Conservation (phyloP, 78 protist genomes). For the Dictyostelium brefeldianum region DNA sequence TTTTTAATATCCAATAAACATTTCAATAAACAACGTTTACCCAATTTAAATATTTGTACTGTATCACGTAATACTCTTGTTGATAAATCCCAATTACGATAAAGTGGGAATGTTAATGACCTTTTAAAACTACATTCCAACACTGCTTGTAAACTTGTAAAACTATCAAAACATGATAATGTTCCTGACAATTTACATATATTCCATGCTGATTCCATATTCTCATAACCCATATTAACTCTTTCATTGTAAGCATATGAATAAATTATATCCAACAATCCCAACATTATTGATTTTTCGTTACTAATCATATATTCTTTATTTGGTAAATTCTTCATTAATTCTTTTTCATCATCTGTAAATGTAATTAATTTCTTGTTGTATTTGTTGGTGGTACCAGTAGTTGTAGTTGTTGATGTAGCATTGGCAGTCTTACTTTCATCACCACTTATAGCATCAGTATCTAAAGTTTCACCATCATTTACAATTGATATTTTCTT, state of each 20-base stretch:
- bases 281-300: slow-evolving; percentile 44
- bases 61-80: slow-evolving; percentile 23
- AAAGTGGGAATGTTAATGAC: slow-evolving; percentile 52
- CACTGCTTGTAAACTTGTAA: slow-evolving; percentile 29
- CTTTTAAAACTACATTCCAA: slow-evolving; percentile 22
- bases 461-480: not conserved
- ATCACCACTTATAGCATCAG: not conserved
- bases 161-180: slow-evolving; percentile 29
- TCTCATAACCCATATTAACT: slow-evolving; percentile 42
- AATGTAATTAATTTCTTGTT: slow-evolving; percentile 38
- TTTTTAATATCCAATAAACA: slow-evolving; percentile 45
- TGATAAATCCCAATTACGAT: slow-evolving; percentile 49
- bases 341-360: slow-evolving; percentile 68
- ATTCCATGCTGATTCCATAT: slow-evolving; percentile 70
- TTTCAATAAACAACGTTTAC: slow-evolving; percentile 60
- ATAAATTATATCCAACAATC: slow-evolving; percentile 57
- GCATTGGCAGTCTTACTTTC: not conserved
- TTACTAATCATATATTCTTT: slow-evolving; percentile 25
- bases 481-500: slow-evolving; percentile 55
- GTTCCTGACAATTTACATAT: slow-evolving; percentile 50
- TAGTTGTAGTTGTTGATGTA: not conserved
- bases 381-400: not conserved
- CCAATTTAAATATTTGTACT: slow-evolving; percentile 28
- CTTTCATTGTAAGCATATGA: slow-evolving; percentile 55
- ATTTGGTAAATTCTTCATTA: slow-evolving; percentile 76